Conservation (phyloP, 148 eudicot genomes). For the Spergularia bocconei region DNA sequence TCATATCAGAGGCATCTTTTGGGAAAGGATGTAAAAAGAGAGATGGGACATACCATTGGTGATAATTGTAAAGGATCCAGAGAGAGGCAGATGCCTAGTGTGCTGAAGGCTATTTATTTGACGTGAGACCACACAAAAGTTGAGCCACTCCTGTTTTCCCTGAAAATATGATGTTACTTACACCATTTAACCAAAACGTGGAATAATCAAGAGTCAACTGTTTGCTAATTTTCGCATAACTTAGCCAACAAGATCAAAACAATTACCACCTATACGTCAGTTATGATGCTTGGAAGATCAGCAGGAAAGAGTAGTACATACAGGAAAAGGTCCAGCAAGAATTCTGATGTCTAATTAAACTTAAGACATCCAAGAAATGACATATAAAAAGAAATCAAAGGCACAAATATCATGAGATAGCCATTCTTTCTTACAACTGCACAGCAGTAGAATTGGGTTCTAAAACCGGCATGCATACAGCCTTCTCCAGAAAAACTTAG, state of each 20-base stretch:
- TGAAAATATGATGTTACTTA: constrained; percentile 10
- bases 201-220: not conserved
- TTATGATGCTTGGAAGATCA: not conserved
- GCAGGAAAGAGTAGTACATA: not conserved
- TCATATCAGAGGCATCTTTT: constrained; percentile 26
- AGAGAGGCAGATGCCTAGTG: constrained; percentile 27
- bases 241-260: not conserved
- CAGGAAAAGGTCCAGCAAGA: not conserved
- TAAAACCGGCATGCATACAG: too few relatives aligned
- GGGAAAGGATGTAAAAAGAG: constrained; percentile 22
- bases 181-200: constrained; percentile 2
- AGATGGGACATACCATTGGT: constrained; percentile 28
- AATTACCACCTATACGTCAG: constrained; percentile 3
- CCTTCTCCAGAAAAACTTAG: too few relatives aligned
- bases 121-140: constrained; percentile 22
- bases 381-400: not conserved
- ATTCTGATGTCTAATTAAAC: not conserved
- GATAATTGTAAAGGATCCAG: constrained; percentile 22
- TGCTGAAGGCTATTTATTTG: constrained; percentile 25
- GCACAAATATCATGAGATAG: not conserved
- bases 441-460: too few relatives aligned
- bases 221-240: not conserved
- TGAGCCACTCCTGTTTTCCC: constrained; percentile 11
- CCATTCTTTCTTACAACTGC: too few relatives aligned
- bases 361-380: not conserved